Percentiles rank a stretch among this genome's conserved stretches.
These are phyloP conservation scores for Pezicula rhizophila DNA, from an alignment of 2,329 filamentous ascomycete genomes.

Conservation along the genomic window DNA sequence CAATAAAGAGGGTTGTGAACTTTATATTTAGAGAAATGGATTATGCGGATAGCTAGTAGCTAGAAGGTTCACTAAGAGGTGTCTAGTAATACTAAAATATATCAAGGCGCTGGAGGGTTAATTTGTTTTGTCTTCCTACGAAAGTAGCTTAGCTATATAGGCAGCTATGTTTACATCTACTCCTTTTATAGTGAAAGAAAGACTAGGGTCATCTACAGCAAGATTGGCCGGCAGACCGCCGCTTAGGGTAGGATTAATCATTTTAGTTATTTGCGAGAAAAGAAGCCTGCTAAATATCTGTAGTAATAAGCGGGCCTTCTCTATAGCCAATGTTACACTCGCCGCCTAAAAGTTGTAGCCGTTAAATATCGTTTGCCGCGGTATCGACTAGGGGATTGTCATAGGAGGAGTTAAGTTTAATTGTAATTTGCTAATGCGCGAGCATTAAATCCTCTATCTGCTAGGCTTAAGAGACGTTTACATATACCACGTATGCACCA, in stretches of 20 bases:
- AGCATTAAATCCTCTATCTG: conserved; percentile 56
- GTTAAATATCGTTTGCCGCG: conserved; percentile 36
- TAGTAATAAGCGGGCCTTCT: conserved; percentile 46
- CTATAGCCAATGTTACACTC: conserved; percentile 57
- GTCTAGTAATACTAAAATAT: no score
- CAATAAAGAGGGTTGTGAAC: no score
- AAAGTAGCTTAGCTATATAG: conserved; percentile 56
- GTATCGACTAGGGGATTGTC: conserved; percentile 60
- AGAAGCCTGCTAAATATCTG: conserved; percentile 57
- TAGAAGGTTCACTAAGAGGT: no score
- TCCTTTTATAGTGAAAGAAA: conserved; percentile 56
- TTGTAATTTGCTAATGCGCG: conserved; percentile 48
- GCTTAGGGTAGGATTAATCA: conserved; percentile 55
- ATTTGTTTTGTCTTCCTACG: no score
- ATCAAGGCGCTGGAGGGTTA: no score
- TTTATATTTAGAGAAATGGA: no score
- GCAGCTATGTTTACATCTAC: conserved; percentile 61
- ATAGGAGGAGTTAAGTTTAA: conserved; percentile 60
- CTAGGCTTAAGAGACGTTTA: no score
- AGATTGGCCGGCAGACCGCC: conserved; percentile 59
- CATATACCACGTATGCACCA: no score
- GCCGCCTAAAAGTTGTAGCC: conserved; percentile 65
- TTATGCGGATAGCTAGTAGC: no score
- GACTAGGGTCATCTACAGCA: conserved; percentile 48
- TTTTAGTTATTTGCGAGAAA: conserved; percentile 55